These are phyloP conservation scores for Pugionium cornutum DNA, from an alignment of 345 rosid genomes.

Conservation along the genomic window DNA sequence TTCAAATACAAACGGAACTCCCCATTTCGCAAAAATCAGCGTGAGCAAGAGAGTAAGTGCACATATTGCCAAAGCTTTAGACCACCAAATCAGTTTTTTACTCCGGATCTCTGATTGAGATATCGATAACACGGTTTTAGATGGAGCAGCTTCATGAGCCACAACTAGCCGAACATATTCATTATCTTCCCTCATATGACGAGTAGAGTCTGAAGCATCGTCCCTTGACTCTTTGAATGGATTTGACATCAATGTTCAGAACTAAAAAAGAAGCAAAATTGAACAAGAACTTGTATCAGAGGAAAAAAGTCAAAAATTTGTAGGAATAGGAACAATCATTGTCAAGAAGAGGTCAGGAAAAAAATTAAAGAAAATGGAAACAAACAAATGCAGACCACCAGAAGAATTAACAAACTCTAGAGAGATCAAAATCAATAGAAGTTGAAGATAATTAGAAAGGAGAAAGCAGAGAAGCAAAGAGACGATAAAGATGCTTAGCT, in stretches of 20 bases:
- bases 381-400: slow-evolving; percentile 9
- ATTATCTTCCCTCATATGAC: slow-evolving; percentile 53
- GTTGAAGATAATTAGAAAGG: background rate
- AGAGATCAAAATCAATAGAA: slow-evolving; percentile 20
- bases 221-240: slow-evolving; percentile 42
- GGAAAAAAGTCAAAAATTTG: slow-evolving; percentile 9
- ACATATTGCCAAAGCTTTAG: slow-evolving; percentile 35
- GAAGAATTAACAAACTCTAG: slow-evolving; percentile 25
- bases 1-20: no score
- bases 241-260: slow-evolving; percentile 44
- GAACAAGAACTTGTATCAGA: slow-evolving; percentile 9
- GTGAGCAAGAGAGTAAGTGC: no score
- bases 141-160: slow-evolving; percentile 43
- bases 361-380: background rate
- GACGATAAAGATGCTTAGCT: slow-evolving; percentile 26
- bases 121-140: slow-evolving; percentile 40
- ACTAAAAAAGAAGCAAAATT: slow-evolving; percentile 1
- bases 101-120: slow-evolving; percentile 37
- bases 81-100: slow-evolving; percentile 60
- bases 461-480: slow-evolving; percentile 12
- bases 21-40: no score
- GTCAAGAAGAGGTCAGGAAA: background rate
- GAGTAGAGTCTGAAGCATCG: slow-evolving; percentile 29
- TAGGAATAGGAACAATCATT: slow-evolving; percentile 20
- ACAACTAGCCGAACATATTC: slow-evolving; percentile 76